Base-by-base conservation (phyloP, 208 protist species). In the Leishmania aethiopica region DNA sequence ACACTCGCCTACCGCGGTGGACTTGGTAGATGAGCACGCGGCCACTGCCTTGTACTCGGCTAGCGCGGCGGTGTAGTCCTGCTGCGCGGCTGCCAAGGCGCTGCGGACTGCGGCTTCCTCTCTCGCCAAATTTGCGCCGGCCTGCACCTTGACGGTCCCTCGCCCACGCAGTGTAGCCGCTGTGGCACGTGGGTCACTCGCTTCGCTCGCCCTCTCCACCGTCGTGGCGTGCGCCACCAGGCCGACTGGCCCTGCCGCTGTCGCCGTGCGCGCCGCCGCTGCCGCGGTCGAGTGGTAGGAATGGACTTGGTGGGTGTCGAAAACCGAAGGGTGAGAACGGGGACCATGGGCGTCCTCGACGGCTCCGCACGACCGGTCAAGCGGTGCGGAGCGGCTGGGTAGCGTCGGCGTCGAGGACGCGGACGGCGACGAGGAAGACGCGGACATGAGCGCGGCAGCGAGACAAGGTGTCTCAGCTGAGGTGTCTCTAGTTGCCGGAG, bases 91-190 rank as follows among this genome's bases (percentile, higher is more conserved):
- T 6, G 79, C 84, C 42, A 92, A 78, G 40, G 47, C 77, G 2
- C 75, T 53, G 13, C 82, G 84, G 7, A 78, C 84, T 8, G 32
- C 79, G 32, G 88, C 86, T 66, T 89, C 89, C 49, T 82, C 86
- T 15, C 2, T 47, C 10, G 80, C 77, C 75, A 84, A 69, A 13
- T 10, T 0, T 11, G 8, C 70, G 11, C 70, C 35, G 42, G 45
- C 45, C 37, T 75, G 37, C 70, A 0, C 42, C 4, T 55, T 15
- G 22, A 13, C 13, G 25, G 32, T 47, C 19, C 70, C 70, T 51
- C 71, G 71, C 35, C 1, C 35, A 57, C 64, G 66, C 77, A 66
- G 25, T 2, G 66, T 35, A 2, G 10, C 42, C 45, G n/a, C 22
- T 8, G 42, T 22, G 70, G 19, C 70, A 47, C 8, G 1, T 40